Evolutionary conservation across 1,284 basidiomycete species (phyloP).

Genomic region (Phellopilus nigrolimitatus): DNA sequence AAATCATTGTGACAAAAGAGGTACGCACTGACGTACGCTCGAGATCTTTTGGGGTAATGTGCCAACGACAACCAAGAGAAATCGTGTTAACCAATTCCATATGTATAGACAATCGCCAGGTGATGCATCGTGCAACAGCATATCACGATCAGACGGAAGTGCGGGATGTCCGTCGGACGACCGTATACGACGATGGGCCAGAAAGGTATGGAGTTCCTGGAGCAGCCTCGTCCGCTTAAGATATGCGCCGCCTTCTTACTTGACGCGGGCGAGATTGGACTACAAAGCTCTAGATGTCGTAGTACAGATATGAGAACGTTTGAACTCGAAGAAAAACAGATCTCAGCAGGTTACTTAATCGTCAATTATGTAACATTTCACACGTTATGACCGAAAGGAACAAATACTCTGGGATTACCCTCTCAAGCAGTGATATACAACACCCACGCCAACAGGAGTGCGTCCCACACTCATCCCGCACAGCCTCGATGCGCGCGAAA

Average conservation of each 20-base stretch:
- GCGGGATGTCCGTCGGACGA: constrained; percentile 24
- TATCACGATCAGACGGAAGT: constrained; percentile 23
- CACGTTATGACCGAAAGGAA: neutral
- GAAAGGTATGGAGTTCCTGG: constrained; percentile 14
- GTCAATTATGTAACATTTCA: no score
- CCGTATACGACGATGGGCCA: constrained; percentile 22
- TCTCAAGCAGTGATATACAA: constrained; percentile 1
- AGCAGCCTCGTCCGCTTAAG: no score
- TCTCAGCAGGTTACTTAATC: no score
- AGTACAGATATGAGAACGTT: no score
- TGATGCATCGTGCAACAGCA: constrained; percentile 23
- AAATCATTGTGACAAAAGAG: no score
- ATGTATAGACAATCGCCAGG: constrained; percentile 21
- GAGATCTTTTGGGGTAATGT: constrained; percentile 21
- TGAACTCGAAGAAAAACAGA: no score
- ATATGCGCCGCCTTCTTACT: no score
- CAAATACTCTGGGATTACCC: no score
- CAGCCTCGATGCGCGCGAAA: constrained; percentile 4
- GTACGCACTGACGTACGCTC: neutral
- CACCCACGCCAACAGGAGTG: constrained; percentile 11
- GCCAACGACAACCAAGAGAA: no score
- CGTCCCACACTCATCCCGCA: constrained; percentile 19
- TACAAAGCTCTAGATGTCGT: no score
- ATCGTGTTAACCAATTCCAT: neutral
- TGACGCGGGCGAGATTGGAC: no score